Evolutionary conservation across 192 early-diverging fungal genomes (phyloP), one percentile per base, ranked within the genome.

Genomic region (Linnemannia schmuckeri): DNA sequence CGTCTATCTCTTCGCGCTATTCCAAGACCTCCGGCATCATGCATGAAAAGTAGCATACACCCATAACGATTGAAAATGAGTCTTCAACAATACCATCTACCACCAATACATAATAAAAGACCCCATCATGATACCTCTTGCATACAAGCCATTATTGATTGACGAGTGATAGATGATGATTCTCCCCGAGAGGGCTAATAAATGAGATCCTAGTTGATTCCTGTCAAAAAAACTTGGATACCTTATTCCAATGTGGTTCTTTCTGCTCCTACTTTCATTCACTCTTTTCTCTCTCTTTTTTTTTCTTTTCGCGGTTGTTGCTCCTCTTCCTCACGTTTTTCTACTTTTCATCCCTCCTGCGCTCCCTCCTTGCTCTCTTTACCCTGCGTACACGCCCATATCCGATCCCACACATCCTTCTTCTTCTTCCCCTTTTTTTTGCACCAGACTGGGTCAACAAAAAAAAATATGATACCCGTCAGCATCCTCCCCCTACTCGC

Each of bases 21-120:
- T n/a, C 83, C 20, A 42, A 46, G 57, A 71, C 41, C n/a, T 73
- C 69, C 4, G 61, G 63, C 17, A 72, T 85, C 54, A 76, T 86
- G 79, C 75, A 86, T 37, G 83, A 86, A 68, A 86, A 86, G 40
- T 80, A 86, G 75, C n/a, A 33, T 68, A 68, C 66, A 12, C n/a
- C 22, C 44, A 46, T 71, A 20, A 35, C 40, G 38, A 38, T 42
- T 35, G 37, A 72, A 17, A 72, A 72, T 17, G 40, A n/a, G 27
- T 27, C 46, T 12, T 46, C n/a, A 74, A 74, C n/a, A 27, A 66
- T 66, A 66, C 61, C 61, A 66, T 33, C 30, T 66, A 66, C 30
- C 27, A 66, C 61, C 61, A 33, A 66, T 30, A 66, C n/a, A 47
- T 47, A 47, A 42, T 42, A 72, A 72, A 71, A 72, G 38, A 40